phyloP scores from a whole-genome alignment of 2,329 filamentous ascomycete genomes.

The Septoria linicola region DNA sequence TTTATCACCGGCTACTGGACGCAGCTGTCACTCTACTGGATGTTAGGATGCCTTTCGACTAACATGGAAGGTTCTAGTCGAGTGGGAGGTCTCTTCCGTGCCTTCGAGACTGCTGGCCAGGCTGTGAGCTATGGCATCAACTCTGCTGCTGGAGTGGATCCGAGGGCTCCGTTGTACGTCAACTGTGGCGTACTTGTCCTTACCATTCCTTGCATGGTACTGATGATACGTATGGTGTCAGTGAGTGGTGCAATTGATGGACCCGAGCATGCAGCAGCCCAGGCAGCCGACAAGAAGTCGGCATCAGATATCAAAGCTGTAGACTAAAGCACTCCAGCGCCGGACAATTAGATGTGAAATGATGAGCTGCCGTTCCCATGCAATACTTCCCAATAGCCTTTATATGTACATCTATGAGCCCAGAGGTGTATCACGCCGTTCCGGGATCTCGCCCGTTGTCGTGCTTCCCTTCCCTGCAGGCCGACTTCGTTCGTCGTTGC shows the following conservation, averaged over 20 bases:
- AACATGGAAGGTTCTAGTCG: slow-evolving; percentile 38
- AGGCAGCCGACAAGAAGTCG: not conserved
- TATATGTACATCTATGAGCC: no score
- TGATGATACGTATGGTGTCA: slow-evolving; percentile 23
- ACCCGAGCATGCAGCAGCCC: not conserved
- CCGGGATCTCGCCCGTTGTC: no score
- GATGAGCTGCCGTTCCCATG: no score
- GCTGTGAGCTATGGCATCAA: slow-evolving; percentile 34
- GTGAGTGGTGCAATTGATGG: slow-evolving; percentile 6
- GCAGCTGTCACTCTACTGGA: slow-evolving; percentile 40
- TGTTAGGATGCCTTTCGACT: slow-evolving; percentile 40
- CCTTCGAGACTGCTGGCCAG: slow-evolving; percentile 51
- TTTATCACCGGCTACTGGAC: slow-evolving; percentile 29
- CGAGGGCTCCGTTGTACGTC: slow-evolving; percentile 20
- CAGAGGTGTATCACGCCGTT: no score
- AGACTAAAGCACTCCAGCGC: not conserved
- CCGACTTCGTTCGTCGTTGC: slow-evolving; percentile 19
- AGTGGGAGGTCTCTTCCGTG: slow-evolving; percentile 33
- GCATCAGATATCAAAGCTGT: not conserved
- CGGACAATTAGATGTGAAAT: no score
- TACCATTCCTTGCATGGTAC: slow-evolving; percentile 24
- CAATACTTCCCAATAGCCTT: no score
- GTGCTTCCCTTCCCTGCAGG: not conserved
- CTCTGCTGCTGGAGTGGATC: slow-evolving; percentile 13
- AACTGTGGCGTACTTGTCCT: slow-evolving; percentile 24